These are phyloP conservation scores for Pachyrhizus erosus DNA, from an alignment of 306 rosid species.

Conservation along the genomic window DNA sequence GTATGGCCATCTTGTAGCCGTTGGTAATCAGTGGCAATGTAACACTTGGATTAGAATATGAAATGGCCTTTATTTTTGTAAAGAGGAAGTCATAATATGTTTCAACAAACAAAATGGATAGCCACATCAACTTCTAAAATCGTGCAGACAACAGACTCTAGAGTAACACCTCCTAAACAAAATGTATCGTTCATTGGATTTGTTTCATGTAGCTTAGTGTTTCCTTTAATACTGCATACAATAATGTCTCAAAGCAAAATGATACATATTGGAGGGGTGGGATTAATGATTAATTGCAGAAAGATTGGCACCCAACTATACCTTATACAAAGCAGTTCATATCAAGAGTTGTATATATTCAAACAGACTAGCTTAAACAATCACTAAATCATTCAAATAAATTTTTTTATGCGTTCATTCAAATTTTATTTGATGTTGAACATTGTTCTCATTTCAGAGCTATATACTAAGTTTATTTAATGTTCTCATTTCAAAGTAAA, in stretches of 20 bases:
- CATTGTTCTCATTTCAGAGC: constrained; percentile 1
- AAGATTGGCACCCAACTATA: background rate
- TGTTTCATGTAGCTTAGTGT: background rate
- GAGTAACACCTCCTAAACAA: constrained; percentile 6
- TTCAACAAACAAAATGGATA: background rate
- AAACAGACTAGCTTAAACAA: background rate
- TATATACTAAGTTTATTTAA: background rate
- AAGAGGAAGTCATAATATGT: background rate
- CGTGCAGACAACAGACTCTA: background rate
- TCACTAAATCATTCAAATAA: background rate
- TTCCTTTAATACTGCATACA: background rate
- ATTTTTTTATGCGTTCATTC: no score
- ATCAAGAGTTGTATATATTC: background rate
- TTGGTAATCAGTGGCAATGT: background rate
- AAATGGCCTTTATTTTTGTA: background rate
- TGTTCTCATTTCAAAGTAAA: constrained; percentile 9
- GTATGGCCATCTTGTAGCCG: background rate
- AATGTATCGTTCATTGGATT: constrained; percentile 8
- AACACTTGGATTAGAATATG: background rate
- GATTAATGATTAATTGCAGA: background rate
- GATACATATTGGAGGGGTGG: background rate
- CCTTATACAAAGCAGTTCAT: constrained; percentile 7
- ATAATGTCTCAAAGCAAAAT: background rate
- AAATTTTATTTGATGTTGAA: no score
- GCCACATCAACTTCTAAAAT: background rate